phyloP scores from a whole-genome alignment of 2,329 filamentous ascomycete species.

The Byssochlamys sp. region DNA sequence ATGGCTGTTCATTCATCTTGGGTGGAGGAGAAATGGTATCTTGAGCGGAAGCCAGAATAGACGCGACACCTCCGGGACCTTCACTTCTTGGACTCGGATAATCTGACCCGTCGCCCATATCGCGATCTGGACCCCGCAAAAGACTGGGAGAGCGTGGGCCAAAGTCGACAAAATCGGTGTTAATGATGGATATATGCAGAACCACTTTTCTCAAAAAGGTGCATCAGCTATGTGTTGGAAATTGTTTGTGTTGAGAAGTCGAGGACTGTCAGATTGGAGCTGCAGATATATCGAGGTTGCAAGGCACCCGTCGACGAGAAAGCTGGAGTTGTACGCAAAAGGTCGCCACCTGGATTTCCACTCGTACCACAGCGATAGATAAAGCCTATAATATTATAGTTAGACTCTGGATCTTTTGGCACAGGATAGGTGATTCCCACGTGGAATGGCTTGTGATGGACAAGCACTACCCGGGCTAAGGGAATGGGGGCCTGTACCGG shows the following conservation, averaged over 20 bases:
- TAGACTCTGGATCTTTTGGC: neutral
- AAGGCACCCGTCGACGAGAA: slow-evolving; percentile 14
- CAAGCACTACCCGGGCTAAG: neutral
- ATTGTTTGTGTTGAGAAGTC: slow-evolving; percentile 6
- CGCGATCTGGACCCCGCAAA: slow-evolving; percentile 23
- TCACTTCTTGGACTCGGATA: slow-evolving; percentile 37
- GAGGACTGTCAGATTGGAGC: neutral
- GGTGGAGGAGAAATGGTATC: slow-evolving; percentile 23
- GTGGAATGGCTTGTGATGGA: neutral
- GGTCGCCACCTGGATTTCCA: neutral
- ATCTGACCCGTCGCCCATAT: slow-evolving; percentile 34
- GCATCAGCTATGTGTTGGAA: neutral
- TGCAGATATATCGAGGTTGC: slow-evolving; percentile 20
- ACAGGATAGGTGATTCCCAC: neutral
- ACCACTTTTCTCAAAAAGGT: slow-evolving; percentile 6
- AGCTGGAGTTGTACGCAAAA: neutral
- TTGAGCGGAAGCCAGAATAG: slow-evolving; percentile 26
- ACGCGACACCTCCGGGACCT: slow-evolving; percentile 27
- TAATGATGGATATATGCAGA: slow-evolving; percentile 6
- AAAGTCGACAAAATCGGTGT: slow-evolving; percentile 4
- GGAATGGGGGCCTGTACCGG: neutral
- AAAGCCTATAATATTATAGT: neutral
- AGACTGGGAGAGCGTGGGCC: slow-evolving; percentile 12
- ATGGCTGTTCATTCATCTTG: slow-evolving; percentile 28
- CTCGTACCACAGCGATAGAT: neutral